Evolutionary conservation across 345 rosid species (phyloP).

Genomic region (Toxicodendron radicans): DNA sequence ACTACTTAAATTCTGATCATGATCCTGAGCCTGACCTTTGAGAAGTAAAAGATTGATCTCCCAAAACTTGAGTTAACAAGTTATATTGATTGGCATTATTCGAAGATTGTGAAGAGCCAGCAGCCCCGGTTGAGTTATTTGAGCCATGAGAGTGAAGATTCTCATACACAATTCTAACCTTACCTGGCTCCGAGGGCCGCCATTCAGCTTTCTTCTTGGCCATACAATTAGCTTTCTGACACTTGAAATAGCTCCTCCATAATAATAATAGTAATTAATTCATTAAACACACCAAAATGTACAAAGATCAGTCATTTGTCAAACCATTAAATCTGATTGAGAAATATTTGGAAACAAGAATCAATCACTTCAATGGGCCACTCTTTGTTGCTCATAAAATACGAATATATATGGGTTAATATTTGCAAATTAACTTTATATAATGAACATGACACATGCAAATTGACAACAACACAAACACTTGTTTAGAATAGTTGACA

Average conservation of each 20-base stretch:
- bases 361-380: too few relatives aligned
- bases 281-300: neutral
- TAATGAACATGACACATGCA: too few relatives aligned
- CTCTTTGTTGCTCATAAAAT: too few relatives aligned
- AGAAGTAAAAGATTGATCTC: constrained; percentile 18
- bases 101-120: constrained; percentile 14
- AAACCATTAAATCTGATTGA: too few relatives aligned
- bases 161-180: constrained; percentile 30
- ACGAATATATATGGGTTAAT: too few relatives aligned
- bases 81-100: constrained; percentile 29
- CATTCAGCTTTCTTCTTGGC: constrained; percentile 45
- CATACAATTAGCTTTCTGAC: constrained; percentile 26
- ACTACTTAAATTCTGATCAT: neutral
- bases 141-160: constrained; percentile 34
- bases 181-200: constrained; percentile 18
- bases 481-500: too few relatives aligned
- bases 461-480: too few relatives aligned
- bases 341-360: too few relatives aligned
- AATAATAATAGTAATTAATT: too few relatives aligned
- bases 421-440: too few relatives aligned
- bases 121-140: neutral
- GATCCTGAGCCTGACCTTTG: neutral
- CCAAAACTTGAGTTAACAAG: constrained; percentile 32
- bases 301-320: neutral
- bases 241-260: constrained; percentile 44